These are phyloP conservation scores for Ceratocystis cubensis DNA, from an alignment of 2,329 filamentous ascomycete species.

Conservation along the genomic window DNA sequence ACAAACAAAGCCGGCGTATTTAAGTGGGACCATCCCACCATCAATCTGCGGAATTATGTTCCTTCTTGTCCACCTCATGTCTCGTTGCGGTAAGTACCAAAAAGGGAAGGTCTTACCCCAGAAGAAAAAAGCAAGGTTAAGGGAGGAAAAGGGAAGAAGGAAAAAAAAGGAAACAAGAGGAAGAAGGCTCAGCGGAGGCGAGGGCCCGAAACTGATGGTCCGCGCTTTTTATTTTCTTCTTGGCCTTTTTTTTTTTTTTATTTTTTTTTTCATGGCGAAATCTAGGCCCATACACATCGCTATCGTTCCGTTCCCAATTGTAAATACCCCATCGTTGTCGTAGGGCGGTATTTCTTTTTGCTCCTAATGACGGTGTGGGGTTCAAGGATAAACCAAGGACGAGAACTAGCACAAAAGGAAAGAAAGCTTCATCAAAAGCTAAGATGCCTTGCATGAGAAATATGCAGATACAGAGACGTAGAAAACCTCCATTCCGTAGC, in stretches of 20 bases:
- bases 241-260: not conserved
- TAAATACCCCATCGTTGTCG: no score
- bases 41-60: conserved; percentile 1
- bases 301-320: no score
- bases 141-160: not conserved
- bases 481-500: no score
- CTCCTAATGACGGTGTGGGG: no score
- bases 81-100: not conserved
- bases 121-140: not conserved
- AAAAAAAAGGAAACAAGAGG: not conserved
- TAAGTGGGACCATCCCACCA: not conserved
- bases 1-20: no score
- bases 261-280: not conserved
- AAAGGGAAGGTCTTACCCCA: not conserved
- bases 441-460: no score
- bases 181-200: not conserved
- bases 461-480: no score
- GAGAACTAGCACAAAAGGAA: no score
- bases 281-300: no score
- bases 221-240: not conserved
- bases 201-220: conserved; percentile 8
- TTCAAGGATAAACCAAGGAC: no score
- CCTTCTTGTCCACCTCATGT: not conserved
- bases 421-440: not conserved
- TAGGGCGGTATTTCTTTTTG: no score